A percentile compares a stretch with the other conserved stretches of the same genome.
These are phyloP conservation scores for Backusella westeae DNA, from an alignment of 192 early-diverging fungal genomes.

Conservation along the genomic window DNA sequence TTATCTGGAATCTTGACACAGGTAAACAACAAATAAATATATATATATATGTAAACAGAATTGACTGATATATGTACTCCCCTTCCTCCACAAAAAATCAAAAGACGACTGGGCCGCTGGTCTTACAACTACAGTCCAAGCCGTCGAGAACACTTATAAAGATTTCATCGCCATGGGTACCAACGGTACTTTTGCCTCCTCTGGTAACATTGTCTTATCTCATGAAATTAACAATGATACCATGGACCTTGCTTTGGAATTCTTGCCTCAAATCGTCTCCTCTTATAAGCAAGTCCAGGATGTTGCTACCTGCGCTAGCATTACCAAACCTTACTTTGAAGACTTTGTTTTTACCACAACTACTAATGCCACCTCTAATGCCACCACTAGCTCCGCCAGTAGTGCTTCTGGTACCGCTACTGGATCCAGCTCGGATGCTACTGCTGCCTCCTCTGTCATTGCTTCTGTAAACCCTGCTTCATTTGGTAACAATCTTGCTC, in stretches of 20 bases:
- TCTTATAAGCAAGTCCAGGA: conserved; percentile 29
- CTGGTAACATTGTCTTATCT: conserved; percentile 34
- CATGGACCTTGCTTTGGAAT: conserved; percentile 28
- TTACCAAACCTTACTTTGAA: conserved; percentile 37
- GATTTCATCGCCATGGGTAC: conserved; percentile 25
- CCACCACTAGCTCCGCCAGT: neutral
- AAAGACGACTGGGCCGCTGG: conserved; percentile 25
- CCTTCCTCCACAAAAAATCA: too few species aligned
- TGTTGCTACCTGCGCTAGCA: conserved; percentile 29
- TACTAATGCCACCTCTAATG: neutral
- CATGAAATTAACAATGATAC: conserved; percentile 40
- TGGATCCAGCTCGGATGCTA: neutral
- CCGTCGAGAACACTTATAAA: conserved; percentile 21
- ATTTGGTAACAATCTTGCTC: neutral
- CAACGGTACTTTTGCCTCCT: conserved; percentile 21
- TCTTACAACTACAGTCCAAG: neutral
- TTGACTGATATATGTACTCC: too few species aligned
- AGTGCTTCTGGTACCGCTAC: neutral
- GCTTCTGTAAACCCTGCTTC: neutral
- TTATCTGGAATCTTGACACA: conserved; percentile 34
- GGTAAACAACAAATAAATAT: too few species aligned
- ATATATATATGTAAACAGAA: too few species aligned
- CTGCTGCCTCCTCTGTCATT: neutral
- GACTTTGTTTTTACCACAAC: conserved; percentile 2
- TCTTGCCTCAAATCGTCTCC: conserved; percentile 34